A percentile compares a stretch with the other conserved stretches of the same genome.
Evolutionary conservation across 2,329 filamentous ascomycete genomes (phyloP).

Genomic region (Neurospora crassa): DNA sequence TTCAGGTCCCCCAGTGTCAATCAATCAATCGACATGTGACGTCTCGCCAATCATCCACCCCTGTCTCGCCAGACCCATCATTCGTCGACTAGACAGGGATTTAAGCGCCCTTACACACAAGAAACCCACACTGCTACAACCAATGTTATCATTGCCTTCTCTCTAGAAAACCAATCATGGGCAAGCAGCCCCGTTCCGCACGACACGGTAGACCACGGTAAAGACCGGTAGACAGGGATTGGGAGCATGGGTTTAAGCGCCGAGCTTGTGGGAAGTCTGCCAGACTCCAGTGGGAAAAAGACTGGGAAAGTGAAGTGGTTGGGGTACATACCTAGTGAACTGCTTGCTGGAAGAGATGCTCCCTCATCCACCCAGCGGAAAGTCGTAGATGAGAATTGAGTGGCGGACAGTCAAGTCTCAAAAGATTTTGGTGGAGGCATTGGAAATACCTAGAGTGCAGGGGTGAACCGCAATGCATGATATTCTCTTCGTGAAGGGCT

Average conservation of each 20-base stretch:
- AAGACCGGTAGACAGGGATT: background rate
- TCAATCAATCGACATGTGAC: background rate
- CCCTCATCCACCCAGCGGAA: background rate
- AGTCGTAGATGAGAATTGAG: background rate
- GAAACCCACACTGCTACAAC: background rate
- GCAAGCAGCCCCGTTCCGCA: background rate
- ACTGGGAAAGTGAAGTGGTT: background rate
- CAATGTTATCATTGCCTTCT: background rate
- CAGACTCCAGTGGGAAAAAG: background rate
- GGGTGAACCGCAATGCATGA: background rate
- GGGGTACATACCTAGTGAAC: background rate
- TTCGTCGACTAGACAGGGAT: background rate
- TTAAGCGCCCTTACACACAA: background rate
- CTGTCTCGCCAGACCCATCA: background rate
- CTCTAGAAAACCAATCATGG: background rate
- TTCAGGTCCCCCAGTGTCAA: background rate
- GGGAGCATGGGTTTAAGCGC: background rate
- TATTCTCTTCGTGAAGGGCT: background rate
- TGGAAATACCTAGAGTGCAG: background rate
- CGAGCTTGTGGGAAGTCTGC: background rate
- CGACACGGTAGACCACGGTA: background rate
- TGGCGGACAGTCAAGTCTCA: background rate
- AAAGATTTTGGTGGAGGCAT: background rate
- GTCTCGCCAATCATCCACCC: background rate
- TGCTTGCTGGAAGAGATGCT: background rate